Percentiles rank a stretch among this genome's conserved stretches.
phyloP scores from a whole-genome alignment of 2,329 filamentous ascomycete species.

The Pestalotiopsis sp. region DNA sequence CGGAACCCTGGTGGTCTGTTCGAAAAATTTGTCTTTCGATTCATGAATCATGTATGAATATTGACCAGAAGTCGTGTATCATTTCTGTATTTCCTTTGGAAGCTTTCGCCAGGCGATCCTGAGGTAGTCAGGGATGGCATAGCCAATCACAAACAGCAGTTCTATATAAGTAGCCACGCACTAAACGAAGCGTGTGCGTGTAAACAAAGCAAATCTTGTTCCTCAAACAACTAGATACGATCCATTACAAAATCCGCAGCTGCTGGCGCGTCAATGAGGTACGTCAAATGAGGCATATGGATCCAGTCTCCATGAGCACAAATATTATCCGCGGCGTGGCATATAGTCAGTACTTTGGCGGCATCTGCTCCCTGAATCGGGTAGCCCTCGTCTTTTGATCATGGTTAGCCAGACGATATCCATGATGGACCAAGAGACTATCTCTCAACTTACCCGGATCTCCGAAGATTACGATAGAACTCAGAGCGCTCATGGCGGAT shows the following conservation, averaged over 20 bases:
- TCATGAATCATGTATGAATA: no score
- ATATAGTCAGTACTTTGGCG: slow-evolving; percentile 2
- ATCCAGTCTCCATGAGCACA: slow-evolving; percentile 9
- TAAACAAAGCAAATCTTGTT: neutral
- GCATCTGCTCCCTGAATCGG: neutral
- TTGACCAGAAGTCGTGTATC: no score
- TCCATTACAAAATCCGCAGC: neutral
- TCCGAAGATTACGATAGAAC: slow-evolving; percentile 7
- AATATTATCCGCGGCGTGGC: slow-evolving; percentile 9
- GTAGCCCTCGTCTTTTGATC: neutral
- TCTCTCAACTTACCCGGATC: neutral
- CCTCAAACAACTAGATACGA: neutral
- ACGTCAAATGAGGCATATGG: slow-evolving; percentile 6
- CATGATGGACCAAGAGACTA: no score
- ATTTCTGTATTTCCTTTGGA: no score
- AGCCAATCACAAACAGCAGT: no score
- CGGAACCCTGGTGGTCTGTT: no score
- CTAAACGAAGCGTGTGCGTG: neutral
- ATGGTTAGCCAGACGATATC: neutral
- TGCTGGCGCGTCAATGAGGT: neutral
- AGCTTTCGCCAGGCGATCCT: no score
- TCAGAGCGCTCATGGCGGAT: neutral
- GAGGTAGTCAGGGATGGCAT: no score
- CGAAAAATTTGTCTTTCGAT: no score
- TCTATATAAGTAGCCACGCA: neutral